Base-by-base conservation (phyloP, 2,329 filamentous ascomycete genomes). In the Trichoderma cornu-damae region DNA sequence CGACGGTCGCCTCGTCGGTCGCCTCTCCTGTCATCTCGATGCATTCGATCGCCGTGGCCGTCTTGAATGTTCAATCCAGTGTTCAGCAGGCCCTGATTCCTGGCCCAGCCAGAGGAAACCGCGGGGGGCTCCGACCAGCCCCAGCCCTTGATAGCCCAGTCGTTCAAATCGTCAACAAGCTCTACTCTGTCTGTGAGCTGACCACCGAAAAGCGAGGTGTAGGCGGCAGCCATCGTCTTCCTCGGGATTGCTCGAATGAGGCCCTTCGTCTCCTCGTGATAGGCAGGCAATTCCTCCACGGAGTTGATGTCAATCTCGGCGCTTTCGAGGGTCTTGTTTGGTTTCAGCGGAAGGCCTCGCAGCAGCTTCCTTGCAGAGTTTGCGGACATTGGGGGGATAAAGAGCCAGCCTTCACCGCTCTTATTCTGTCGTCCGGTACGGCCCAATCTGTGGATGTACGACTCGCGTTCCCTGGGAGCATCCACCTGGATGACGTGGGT, bases 401-500 rank as follows among this genome's bases (percentile, higher is more conserved):
- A 70, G 32, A 92, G 70, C 79, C 82, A 90, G 57, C 86, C 88
- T 66, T 89, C 77, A 43, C 89, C 89, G 63, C 83, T 77, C 69
- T 89, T 88, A 60, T 85, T 83, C 26, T 88, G 88, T 66, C 90
- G 86, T 57, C 80, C 89, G 7, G 89, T 93, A 61, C 89, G 87
- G 52, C 88, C 88, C 40, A 91, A 76, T 59, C 88, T 84, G 71
- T 91, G 88, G 59, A 92, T 87, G 67, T 91, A 91, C 35, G 85
- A 82, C 67, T 90, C 87, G 26, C 84, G 79, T 60, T 82, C 80
- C 4, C 77, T 73, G 1, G 88, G 86, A 4, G 81, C 66, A 61
- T 88, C 86, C 14, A 89, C 67, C 66, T 92, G 88, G 59, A 92
- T 85, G 60, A 91, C 88, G 66, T 90, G 87, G n/a, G 86, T 88